Conservation (phyloP, 108 stramenopile genomes). For the Epithemia pelagica region DNA sequence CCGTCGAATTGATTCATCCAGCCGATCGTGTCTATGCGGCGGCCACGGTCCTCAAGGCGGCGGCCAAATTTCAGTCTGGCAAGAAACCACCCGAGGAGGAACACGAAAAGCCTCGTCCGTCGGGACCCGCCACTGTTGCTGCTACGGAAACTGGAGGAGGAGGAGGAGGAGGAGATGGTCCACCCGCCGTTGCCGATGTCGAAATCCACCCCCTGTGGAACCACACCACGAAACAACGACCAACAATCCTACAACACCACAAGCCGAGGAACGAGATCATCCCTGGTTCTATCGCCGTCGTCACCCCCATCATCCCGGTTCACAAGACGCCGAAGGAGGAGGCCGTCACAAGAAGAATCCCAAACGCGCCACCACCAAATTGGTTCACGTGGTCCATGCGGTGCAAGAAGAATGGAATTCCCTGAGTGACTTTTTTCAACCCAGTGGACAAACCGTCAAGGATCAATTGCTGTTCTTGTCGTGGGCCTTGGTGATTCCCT, state of each 20-base stretch:
- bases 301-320: too few relatives aligned
- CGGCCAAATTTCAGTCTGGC: background rate
- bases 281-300: too few relatives aligned
- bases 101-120: background rate
- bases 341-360: background rate
- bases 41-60: background rate
- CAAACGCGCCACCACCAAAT: slow-evolving; percentile 1
- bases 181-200: background rate
- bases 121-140: background rate
- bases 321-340: background rate
- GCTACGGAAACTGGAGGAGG: too few relatives aligned
- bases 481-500: slow-evolving; percentile 17
- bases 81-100: too few relatives aligned
- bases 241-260: too few relatives aligned
- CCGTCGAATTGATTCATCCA: background rate
- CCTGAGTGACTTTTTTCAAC: slow-evolving; percentile 10
- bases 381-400: background rate
- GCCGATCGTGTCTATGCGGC: background rate
- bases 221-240: background rate
- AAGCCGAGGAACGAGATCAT: too few relatives aligned
- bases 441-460: background rate
- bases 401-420: slow-evolving; percentile 15
- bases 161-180: too few relatives aligned
- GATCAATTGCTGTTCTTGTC: slow-evolving; percentile 11
- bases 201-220: background rate